Evolutionary conservation across 305 asterid species (phyloP), one percentile per base, ranked within the genome.

Genomic region (Solanum hybrid): DNA sequence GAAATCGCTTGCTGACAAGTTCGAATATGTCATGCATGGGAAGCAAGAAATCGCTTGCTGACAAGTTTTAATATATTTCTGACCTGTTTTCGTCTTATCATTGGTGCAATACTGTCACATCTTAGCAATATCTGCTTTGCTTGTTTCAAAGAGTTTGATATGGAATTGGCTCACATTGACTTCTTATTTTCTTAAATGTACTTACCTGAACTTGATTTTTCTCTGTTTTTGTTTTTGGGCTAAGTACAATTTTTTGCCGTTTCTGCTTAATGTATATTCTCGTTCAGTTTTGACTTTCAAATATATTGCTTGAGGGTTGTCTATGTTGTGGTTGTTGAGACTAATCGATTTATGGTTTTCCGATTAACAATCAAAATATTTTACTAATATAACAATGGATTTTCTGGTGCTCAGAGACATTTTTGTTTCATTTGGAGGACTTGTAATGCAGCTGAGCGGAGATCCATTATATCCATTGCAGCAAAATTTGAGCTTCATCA

Each of bases 1-100:
- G 95, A 97, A 95, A 90, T 94, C 98, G 65, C 96, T 96, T 61
- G 99, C 98, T 36, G 99, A 97, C 90, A 92, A 95, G 91, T 97
- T 93, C 36, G 99, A 97, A 90, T 97, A 96, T 86, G 98, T 97
- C 88, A 96, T 97, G 98, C 98, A 94, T 87, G 99, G 99, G 86
- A 97, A 96, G 90, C 86, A 93, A 90, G 95, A 97, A 95, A 90
- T 94, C 98, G 72, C 96, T 96, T 41, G 99, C 98, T 32, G 99
- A 97, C 90, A 92, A 95, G 91, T 97, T 93, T 29, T 98, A 97
- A 90, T 81, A 7, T 82, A 39, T 14, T 82, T 82, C 12, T 80
- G 86, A 80, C 5, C 17, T 38, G 65, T 80, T 80, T 61, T 80
- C 26, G 65, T 32, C 34, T 24, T 24, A 80, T 37, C 86, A n/a